Evolutionary conservation across 495 filamentous ascomycete species (phyloP).

Genomic region (Tuber brumale): DNA sequence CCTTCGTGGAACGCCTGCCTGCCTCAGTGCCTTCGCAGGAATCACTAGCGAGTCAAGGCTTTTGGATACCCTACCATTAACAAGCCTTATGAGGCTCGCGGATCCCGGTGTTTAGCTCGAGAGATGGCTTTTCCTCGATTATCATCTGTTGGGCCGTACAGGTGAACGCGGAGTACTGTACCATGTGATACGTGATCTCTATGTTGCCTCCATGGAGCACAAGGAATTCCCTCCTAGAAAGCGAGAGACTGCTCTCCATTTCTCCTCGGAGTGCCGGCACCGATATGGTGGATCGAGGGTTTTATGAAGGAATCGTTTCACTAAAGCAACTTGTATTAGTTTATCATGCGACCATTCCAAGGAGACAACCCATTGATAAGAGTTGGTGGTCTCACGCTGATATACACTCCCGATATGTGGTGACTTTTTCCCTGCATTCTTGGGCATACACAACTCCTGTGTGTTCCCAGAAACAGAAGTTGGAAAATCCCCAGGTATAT

Average conservation of each 20-base stretch:
- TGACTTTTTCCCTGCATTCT: neutral
- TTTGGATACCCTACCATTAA: neutral
- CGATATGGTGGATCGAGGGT: neutral
- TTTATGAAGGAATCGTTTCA: neutral
- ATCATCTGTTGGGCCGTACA: neutral
- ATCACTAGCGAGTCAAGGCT: neutral
- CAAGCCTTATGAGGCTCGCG: neutral
- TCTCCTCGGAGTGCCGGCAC: neutral
- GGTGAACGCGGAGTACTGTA: neutral
- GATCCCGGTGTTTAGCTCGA: neutral
- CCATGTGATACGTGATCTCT: neutral
- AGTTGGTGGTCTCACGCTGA: neutral
- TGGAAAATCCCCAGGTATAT: neutral
- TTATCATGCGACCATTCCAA: neutral
- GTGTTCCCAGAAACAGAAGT: neutral
- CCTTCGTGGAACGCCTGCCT: neutral
- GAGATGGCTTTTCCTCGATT: neutral
- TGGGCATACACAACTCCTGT: neutral
- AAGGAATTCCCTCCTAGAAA: neutral
- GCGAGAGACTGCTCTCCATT: neutral
- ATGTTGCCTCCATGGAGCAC: neutral
- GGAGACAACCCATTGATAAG: neutral
- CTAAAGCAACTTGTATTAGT: neutral
- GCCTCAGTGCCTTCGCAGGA: neutral
- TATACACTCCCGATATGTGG: neutral